phyloP scores from a whole-genome alignment of 1,284 basidiomycete genomes.

The Abortiporus biennis region DNA sequence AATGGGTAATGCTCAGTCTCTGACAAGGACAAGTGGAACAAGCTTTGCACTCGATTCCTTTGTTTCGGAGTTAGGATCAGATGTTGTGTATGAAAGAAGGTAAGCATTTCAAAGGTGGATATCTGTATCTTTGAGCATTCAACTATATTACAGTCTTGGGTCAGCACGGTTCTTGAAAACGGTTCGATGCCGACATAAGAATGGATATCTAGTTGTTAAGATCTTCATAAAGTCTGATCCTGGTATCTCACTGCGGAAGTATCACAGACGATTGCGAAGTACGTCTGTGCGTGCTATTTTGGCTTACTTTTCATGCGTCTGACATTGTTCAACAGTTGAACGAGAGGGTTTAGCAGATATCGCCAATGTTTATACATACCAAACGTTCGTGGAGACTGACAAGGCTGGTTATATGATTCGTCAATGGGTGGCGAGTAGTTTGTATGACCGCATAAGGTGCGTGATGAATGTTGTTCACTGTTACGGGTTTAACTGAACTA shows the following conservation, averaged over 20 bases:
- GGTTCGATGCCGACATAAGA: constrained; percentile 69
- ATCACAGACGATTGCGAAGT: constrained; percentile 65
- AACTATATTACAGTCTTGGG: constrained; percentile 52
- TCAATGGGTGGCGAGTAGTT: constrained; percentile 92
- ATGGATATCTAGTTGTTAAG: constrained; percentile 73
- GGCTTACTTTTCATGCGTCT: background rate
- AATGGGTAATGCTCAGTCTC: constrained; percentile 70
- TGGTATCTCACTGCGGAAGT: constrained; percentile 51
- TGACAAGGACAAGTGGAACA: constrained; percentile 65
- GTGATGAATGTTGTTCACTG: constrained; percentile 19
- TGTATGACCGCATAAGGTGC: constrained; percentile 97
- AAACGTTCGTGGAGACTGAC: constrained; percentile 91
- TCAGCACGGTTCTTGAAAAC: constrained; percentile 96
- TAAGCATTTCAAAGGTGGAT: constrained; percentile 25
- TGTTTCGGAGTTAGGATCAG: constrained; percentile 79
- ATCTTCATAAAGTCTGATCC: constrained; percentile 79
- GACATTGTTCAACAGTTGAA: constrained; percentile 65
- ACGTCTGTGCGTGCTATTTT: constrained; percentile 16
- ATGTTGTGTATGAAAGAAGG: constrained; percentile 91
- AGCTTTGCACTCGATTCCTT: constrained; percentile 84
- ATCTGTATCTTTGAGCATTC: background rate
- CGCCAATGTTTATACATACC: constrained; percentile 87
- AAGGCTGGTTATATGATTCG: constrained; percentile 93
- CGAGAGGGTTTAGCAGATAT: constrained; percentile 82
- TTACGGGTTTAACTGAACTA: background rate